A percentile compares a stretch with the other conserved stretches of the same genome.
These are phyloP conservation scores for Stellera chamaejasme DNA, from an alignment of 345 rosid species.

Conservation along the genomic window DNA sequence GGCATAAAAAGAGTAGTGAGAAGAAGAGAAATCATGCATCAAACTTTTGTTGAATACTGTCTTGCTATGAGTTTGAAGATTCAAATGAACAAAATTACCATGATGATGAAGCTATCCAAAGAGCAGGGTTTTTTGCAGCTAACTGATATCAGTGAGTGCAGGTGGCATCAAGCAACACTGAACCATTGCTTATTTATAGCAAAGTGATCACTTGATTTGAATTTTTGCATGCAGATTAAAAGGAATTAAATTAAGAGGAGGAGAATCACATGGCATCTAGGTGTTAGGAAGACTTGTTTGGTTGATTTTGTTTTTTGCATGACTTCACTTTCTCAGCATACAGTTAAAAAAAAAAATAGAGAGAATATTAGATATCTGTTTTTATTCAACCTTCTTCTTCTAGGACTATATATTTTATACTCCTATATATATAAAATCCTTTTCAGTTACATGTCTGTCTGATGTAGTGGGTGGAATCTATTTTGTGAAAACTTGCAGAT, in stretches of 20 bases:
- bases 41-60: neutral
- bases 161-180: neutral
- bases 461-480: conserved; percentile 6
- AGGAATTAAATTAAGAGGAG: neutral
- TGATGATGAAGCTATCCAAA: conserved; percentile 12
- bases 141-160: neutral
- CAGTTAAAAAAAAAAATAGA: neutral
- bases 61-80: too few relatives aligned
- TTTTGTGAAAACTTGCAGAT: neutral
- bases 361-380: neutral
- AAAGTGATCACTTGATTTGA: neutral
- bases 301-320: conserved; percentile 5
- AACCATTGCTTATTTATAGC: neutral
- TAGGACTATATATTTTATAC: neutral
- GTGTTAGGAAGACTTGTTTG: neutral
- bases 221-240: conserved; percentile 8
- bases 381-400: neutral
- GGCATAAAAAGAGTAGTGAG: neutral
- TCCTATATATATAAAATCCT: neutral
- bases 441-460: neutral
- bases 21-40: neutral
- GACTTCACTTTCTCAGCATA: conserved; percentile 1
- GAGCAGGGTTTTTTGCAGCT: neutral
- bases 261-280: conserved; percentile 17
- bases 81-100: conserved; percentile 15